Base-by-base conservation (phyloP, 1,284 basidiomycete genomes). In the Lentinula novae-zelandiae region DNA sequence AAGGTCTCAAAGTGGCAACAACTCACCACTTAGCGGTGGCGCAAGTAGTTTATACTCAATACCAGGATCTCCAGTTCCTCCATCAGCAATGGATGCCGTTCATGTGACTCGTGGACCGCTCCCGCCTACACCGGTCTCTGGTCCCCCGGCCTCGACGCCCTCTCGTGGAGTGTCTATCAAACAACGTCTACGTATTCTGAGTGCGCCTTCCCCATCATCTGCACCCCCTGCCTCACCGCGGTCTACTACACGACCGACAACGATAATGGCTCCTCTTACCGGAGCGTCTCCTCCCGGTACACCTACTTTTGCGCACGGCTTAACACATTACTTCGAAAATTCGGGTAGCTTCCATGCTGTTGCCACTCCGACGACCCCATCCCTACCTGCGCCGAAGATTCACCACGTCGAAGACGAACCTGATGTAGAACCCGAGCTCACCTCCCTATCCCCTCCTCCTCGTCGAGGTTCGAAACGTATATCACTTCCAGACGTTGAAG, bases 151-250 rank as follows among this genome's bases (percentile, higher is more conserved):
- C 9, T 70, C 74, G 38, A 38, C 36, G 12, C 17, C 44, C 0
- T 22, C 44, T 22, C 75, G 77, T 22, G 74, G 75, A 46, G 68
- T 79, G 2, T 81, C 84, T 12, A 67, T 89, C 62, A 82, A 79
- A 66, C 82, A 82, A 64, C 83, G 88, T 51, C 68, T 89, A 51
- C 83, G 87, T 44, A 84, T 85, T 61, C 78, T 84, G 58, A 89
- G 86, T 65, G 76, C 82, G 7, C 83, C 84, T 8, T 76, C 82
- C 5, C 69, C 60, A 1, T 13, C 54, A n/a, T 51, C 77, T 12
- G 65, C 75, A 2, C 39, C 67, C 5, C 65, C 31, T 12, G 22
- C 51, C 17, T 40, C 48, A 7, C 67, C 65, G 71, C 65, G 60
- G 65, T 64, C 49, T 58, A 71, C 63, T 53, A 54, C 63, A 27